Conservation (phyloP, 2,329 filamentous ascomycete species). For the Fusarium dlaminii region DNA sequence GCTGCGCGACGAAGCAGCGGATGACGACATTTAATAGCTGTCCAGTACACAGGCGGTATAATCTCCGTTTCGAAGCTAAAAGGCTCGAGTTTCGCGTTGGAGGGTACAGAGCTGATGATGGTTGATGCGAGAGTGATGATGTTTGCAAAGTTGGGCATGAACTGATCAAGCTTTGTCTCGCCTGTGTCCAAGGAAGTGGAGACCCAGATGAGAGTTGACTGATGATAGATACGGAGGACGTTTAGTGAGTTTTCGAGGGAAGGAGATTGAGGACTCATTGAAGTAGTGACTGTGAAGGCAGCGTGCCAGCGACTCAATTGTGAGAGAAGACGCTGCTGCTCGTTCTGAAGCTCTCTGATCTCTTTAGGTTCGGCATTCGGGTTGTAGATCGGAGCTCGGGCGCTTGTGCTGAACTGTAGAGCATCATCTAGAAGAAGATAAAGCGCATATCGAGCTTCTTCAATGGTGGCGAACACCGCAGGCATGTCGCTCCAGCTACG, state of each 20-base stretch:
- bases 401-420: conserved; percentile 49
- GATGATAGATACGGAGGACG: conserved; percentile 51
- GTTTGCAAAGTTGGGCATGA: conserved; percentile 48
- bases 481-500: conserved; percentile 46
- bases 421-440: conserved; percentile 54
- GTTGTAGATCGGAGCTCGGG: conserved; percentile 40
- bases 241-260: conserved; percentile 30
- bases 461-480: conserved; percentile 46
- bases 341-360: conserved; percentile 39
- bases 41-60: conserved; percentile 55
- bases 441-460: conserved; percentile 45
- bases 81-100: conserved; percentile 20
- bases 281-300: conserved; percentile 44
- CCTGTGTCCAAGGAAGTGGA: conserved; percentile 42
- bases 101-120: conserved; percentile 34
- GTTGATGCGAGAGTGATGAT: conserved; percentile 50
- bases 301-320: conserved; percentile 45
- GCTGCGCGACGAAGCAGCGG: conserved; percentile 53
- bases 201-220: conserved; percentile 48
- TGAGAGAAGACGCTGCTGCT: conserved; percentile 48
- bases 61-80: conserved; percentile 57
- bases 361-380: conserved; percentile 38
- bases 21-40: conserved; percentile 52
- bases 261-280: conserved; percentile 34
- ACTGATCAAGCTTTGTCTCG: conserved; percentile 49